Evolutionary conservation across 495 filamentous ascomycete species (phyloP), one percentile per base, ranked within the genome.

Genomic region (Tuber calosporum): DNA sequence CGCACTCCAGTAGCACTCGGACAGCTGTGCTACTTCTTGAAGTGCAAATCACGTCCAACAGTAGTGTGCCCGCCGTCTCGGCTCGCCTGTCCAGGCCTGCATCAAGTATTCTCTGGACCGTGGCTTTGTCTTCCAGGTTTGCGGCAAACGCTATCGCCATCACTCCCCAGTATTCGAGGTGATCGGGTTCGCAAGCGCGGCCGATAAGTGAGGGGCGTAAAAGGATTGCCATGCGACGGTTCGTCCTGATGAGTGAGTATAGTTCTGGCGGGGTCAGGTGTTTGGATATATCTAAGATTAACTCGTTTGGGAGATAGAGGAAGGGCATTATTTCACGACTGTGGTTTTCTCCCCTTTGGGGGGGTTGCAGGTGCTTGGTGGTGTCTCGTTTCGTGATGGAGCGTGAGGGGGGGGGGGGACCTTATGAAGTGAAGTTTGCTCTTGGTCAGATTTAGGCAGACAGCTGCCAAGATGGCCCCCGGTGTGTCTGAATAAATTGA

Each of bases 171-270:
- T 45, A 43, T 69, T 41, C 53, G 39, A 62, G 53, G n/a, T 77
- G 37, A 43, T 68, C 37, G 20, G 20, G 45, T 20, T n/a, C 6
- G 22, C 45, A 53, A 53, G 75, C 75, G 30, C 70, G 43, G 43
- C 62, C 58, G 48, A 71, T 71, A 39, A 77, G 74, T 11, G 39
- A 72, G 38, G 45, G 6, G 15, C 66, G 62, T 37, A 77, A 70
- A 11, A 77, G 75, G 68, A 68, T 45, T 40, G 73, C 74, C n/a
- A 77, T 73, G 53, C 42, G 75, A n/a, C 66, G 75, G n/a, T 58
- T 77, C 30, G 73, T 41, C 58, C 39, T 68, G 38, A 76, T 48
- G 68, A 77, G 30, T 26, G 69, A 68, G 42, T 71, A 68, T 45
- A 76, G 75, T 39, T 77, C 75, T 69, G 58, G 75, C 20, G 67